These are phyloP conservation scores for Psilocybe tampanensis DNA, from an alignment of 768 basidiomycete genomes.

Conservation along the genomic window DNA sequence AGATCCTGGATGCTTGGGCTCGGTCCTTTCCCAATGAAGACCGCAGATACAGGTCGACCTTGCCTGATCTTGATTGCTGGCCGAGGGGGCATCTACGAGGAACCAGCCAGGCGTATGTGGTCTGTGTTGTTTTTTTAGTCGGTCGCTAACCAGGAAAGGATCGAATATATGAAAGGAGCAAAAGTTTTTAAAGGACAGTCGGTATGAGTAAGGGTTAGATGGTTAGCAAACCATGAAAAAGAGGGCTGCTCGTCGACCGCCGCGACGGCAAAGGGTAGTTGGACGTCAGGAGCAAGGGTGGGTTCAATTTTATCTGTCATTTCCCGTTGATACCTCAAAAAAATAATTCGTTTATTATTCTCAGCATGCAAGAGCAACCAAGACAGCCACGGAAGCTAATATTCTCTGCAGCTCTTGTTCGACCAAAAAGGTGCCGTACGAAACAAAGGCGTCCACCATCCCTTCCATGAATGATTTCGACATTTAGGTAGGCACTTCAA, in stretches of 20 bases:
- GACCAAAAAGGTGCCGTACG: neutral
- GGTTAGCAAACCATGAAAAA: constrained; percentile 25
- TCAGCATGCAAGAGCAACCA: neutral
- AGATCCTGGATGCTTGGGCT: constrained; percentile 20
- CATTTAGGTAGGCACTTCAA: neutral
- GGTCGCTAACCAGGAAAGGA: constrained; percentile 14
- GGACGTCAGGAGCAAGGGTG: constrained; percentile 16
- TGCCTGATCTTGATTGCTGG: constrained; percentile 32
- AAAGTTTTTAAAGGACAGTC: constrained; percentile 22
- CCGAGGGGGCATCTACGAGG: constrained; percentile 40
- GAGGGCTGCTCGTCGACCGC: constrained; percentile 31
- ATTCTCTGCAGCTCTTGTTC: neutral
- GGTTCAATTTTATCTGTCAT: constrained; percentile 4
- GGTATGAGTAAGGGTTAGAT: neutral
- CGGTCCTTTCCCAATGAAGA: constrained; percentile 40
- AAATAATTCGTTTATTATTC: neutral
- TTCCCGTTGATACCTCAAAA: neutral
- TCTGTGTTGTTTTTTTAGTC: constrained; percentile 4
- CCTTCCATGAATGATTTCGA: neutral
- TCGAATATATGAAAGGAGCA: constrained; percentile 18
- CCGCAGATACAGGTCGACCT: constrained; percentile 42
- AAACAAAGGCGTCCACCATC: neutral
- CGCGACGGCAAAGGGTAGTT: constrained; percentile 26
- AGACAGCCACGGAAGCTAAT: no score
- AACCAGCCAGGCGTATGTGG: constrained; percentile 7